phyloP scores from a whole-genome alignment of 495 filamentous ascomycete species.

The Xylona heveae region DNA sequence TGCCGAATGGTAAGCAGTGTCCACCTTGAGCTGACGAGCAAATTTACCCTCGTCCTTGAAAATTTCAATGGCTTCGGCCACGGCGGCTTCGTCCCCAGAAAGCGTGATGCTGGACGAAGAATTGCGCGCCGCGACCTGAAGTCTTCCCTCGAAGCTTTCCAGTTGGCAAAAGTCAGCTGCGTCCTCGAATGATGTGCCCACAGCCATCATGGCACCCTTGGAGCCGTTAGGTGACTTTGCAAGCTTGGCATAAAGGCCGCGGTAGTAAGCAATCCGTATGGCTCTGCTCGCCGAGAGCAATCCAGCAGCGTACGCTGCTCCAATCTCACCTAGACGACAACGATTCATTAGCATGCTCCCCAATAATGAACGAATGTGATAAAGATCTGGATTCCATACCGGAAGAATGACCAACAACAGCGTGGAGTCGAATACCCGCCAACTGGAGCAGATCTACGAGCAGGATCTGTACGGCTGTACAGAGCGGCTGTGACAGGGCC shows the following conservation, averaged over 20 bases:
- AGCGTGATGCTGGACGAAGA: slow-evolving; percentile 25
- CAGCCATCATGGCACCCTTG: slow-evolving; percentile 16
- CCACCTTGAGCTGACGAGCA: slow-evolving; percentile 15
- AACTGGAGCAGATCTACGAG: slow-evolving; percentile 4
- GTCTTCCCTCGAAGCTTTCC: slow-evolving; percentile 6
- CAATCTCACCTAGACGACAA: too few relatives aligned
- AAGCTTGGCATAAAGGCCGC: slow-evolving; percentile 4
- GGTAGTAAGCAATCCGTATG: slow-evolving; percentile 6
- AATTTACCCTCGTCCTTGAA: slow-evolving; percentile 10
- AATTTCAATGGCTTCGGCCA: slow-evolving; percentile 11
- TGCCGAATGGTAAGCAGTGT: slow-evolving; percentile 26
- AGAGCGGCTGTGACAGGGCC: slow-evolving; percentile 5
- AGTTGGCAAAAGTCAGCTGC: slow-evolving; percentile 9
- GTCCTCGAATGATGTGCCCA: slow-evolving; percentile 16
- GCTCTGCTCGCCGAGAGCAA: slow-evolving; percentile 1
- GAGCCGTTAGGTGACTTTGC: too few relatives aligned
- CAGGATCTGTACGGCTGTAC: slow-evolving; percentile 7
- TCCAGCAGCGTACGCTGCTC: slow-evolving; percentile 10
- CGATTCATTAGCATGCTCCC: too few relatives aligned
- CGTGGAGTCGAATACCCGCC: slow-evolving; percentile 8
- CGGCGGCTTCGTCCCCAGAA: slow-evolving; percentile 22
- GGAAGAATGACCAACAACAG: slow-evolving; percentile 10
- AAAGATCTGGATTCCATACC: too few relatives aligned
- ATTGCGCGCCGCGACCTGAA: slow-evolving; percentile 28
- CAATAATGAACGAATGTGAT: too few relatives aligned